Base-by-base conservation (phyloP, 139 green algal genomes). In the Eudorina sp. region DNA sequence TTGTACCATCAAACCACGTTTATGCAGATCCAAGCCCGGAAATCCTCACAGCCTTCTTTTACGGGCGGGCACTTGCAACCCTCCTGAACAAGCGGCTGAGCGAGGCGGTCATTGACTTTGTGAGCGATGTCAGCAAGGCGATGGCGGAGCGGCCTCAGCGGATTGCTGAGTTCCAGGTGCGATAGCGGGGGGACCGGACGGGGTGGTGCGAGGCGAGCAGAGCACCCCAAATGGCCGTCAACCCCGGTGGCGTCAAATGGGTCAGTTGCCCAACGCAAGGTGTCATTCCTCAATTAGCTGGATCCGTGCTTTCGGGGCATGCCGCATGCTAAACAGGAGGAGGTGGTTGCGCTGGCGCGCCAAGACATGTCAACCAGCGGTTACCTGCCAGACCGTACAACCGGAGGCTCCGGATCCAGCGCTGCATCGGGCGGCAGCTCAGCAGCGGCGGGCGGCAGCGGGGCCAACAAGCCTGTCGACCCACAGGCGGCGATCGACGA, bases 21-120 rank as follows among this genome's bases (percentile, higher is more conserved):
- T 29, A 14, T 68, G 55, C 85, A 82, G 53, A 73, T n/a, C 34
- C 62, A 3, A 86, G 60, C 40, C 60, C 80, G 3, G 77, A 87
- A 3, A 90, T 90, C 16, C 48, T 90, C 25, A 41, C 60, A 19
- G 86, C 86, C 4, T 90, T 90, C 77, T 90, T 90, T 40, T 90
- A 78, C 29, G 86, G 86, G 45, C 66, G 86, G 2, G 86, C 86
- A 7, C 80, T 90, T 14, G 86, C 86, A 9, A 68, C 76, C 53
- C 64, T 60, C 0, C 53, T 89, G 4, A 89, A 84, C 58, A 46
- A 48, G 55, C 62, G 85, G 4, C 55, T 89, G 1, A 72, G 68
- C 38, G 86, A 90, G 41, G 66, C 53, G 0, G 38, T 83, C 21
- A 84, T 90, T 0, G 86, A 90, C 16, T 13, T 73, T 4, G 78